Conservation (phyloP, 1,284 basidiomycete genomes). For the Apiotrichum montevideense region DNA sequence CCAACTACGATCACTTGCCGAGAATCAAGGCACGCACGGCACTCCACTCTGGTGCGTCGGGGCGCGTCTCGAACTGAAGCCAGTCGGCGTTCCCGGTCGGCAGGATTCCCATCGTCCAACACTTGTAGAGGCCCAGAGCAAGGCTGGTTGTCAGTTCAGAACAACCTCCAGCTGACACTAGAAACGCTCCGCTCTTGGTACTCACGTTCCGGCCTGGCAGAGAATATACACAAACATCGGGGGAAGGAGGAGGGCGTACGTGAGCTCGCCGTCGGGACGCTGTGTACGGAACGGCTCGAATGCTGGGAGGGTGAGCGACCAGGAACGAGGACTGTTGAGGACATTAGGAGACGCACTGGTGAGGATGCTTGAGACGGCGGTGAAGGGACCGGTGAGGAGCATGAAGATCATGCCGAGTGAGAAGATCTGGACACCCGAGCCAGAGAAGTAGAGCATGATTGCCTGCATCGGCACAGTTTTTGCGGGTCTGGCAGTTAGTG, state of each 20-base stretch:
- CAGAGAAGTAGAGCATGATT: constrained; percentile 95
- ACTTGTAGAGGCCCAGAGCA: constrained; percentile 80
- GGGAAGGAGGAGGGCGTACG: constrained; percentile 29
- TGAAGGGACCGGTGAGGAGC: constrained; percentile 74
- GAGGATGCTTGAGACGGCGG: constrained; percentile 69
- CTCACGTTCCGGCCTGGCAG: constrained; percentile 41
- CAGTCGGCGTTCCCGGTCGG: constrained; percentile 84
- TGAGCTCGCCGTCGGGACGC: constrained; percentile 18
- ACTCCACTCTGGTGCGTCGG: constrained; percentile 21
- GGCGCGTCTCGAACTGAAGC: constrained; percentile 78
- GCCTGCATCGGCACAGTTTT: constrained; percentile 89
- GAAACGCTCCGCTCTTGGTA: background rate
- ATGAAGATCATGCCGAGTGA: constrained; percentile 89
- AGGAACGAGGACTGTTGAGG: background rate
- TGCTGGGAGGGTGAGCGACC: constrained; percentile 21
- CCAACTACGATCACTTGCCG: background rate
- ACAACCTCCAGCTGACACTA: too few relatives aligned
- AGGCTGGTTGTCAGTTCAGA: constrained; percentile 48
- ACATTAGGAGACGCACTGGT: constrained; percentile 53
- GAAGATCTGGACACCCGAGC: constrained; percentile 84
- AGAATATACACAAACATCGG: constrained; percentile 42
- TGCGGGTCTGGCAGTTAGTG: constrained; percentile 53
- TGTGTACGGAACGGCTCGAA: constrained; percentile 42
- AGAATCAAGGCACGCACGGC: constrained; percentile 11
- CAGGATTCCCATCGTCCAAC: constrained; percentile 78